Base-by-base conservation (phyloP, 1,284 basidiomycete genomes). In the Psilocybe mexicana region DNA sequence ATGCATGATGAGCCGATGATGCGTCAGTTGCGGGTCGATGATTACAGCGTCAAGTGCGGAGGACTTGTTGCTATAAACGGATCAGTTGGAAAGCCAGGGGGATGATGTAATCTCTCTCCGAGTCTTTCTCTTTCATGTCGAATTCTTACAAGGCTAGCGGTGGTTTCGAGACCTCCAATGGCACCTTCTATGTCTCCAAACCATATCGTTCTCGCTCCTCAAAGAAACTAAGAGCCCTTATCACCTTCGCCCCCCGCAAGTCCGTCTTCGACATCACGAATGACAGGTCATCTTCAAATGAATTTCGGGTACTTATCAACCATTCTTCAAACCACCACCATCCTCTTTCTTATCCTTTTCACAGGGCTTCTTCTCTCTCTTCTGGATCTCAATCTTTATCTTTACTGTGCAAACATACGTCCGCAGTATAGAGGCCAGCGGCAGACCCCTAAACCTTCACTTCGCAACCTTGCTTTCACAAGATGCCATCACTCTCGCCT, bases 381-480 rank as follows among this genome's bases (percentile, higher is more conserved):
- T 97, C 75, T 97, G 95, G 86, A 84, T 88, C 69, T 93, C 89
- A 24, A 83, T 93, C 65, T 94, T 92, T 65, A 80, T 96, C 49
- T 87, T 93, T 64, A 85, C 88, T 24, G 69, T 94, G 35, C 80
- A 88, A 63, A 92, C 90, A 0, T 93, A 93, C 67, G 77, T 95
- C 45, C 81, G 83, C 47, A 86, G 89, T 63, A 87, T 93, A 65
- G 87, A 93, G 67, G 76, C 82, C 6, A 88, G 84, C 36, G 94
- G 94, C 26, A 85, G 87, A 45, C 82, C 93, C 0, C 82, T 98
- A 42, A 88, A 90, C 57, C 78, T 94, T 61, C 84, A 79, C 10
- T 98, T 99, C 68, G 94, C 93, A 2, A 80, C 84, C 42, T 86
- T 96, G 77, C 92, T 99, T 74, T 95, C 93, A 0, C 82, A 87